These are phyloP conservation scores for Scleroderma citrinum DNA, from an alignment of 768 basidiomycete genomes.

Conservation along the genomic window DNA sequence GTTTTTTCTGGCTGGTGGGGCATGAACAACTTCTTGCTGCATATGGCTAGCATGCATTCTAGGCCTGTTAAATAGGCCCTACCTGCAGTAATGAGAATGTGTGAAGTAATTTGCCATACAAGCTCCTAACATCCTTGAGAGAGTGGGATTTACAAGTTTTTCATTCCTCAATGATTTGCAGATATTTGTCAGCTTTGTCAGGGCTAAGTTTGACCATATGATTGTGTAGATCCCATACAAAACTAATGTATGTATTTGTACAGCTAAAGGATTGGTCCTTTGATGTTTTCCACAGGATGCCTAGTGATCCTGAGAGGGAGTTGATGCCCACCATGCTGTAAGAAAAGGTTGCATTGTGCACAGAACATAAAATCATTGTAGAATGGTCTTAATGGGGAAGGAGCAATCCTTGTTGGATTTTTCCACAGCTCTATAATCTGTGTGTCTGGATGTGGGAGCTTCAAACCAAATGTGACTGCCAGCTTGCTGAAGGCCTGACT, in stretches of 20 bases:
- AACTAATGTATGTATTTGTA: constrained; percentile 21
- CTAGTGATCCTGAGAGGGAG: background rate
- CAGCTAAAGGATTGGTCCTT: constrained; percentile 10
- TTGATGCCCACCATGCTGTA: constrained; percentile 5
- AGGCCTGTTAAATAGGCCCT: constrained; percentile 36
- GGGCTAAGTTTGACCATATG: constrained; percentile 19
- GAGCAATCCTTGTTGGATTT: constrained; percentile 3
- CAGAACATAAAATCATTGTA: background rate
- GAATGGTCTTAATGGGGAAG: background rate
- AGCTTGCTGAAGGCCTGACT: background rate
- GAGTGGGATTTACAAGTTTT: constrained; percentile 16
- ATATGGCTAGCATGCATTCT: constrained; percentile 31
- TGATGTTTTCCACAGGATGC: constrained; percentile 8
- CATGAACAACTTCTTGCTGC: constrained; percentile 24
- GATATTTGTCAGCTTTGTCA: background rate
- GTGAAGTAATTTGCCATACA: constrained; percentile 39
- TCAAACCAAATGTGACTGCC: no score
- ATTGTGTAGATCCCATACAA: constrained; percentile 27
- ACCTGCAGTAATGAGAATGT: constrained; percentile 27
- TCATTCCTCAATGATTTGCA: no score
- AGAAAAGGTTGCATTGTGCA: background rate
- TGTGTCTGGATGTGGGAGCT: background rate
- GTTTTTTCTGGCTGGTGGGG: constrained; percentile 6
- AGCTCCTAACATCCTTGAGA: constrained; percentile 27
- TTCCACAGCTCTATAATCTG: background rate